Evolutionary conservation across 1,139 yeast genomes (phyloP), one percentile per base, ranked within the genome.

Genomic region (Kluyveromyces sp.): DNA sequence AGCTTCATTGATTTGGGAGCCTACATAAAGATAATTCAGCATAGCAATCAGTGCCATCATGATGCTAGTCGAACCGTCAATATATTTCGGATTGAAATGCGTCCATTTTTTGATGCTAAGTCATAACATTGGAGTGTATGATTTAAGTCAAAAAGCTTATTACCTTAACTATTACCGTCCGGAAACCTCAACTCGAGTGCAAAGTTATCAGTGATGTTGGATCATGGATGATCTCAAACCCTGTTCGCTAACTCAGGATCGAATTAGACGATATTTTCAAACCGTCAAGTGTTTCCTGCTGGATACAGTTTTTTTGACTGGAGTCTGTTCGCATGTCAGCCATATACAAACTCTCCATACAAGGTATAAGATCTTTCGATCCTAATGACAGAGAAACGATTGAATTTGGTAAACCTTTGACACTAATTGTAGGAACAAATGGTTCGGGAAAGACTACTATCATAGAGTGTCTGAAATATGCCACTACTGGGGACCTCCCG

Each of bases 371-470:
- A 39, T 88, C 97, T 0, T 94, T 92, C 60, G 94, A 85, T 52
- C 82, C 87, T 15, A 80, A 81, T 50, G 77, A 79, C 40, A 74
- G 86, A 25, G 96, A 92, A 57, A 83, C 89, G 1, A 87, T 94
- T 48, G 87, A 85, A 58, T 94, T 94, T 64, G 92, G 92, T 9
- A 77, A 78, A 39, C 99, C 99, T 0, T 66, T 94, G 56, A 94
- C 98, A 0, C 70, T 94, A 44, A 92, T 94, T 46, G 95, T 94
- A 40, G 99, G 99, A 0, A 87, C 85, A 48, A 94, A 94, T 66
- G 99, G 98, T 34, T 83, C 96, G 33, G 99, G 99, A n/a, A 94
- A 94, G 62, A 94, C 99, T 0, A 89, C 98, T 1, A 82, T 94
- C 44, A 94, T 94, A 49, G 99, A 94, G 63, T 88, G 96, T 60